Base-by-base conservation (phyloP, 1,139 yeast genomes). In the Taiozyma sp. region DNA sequence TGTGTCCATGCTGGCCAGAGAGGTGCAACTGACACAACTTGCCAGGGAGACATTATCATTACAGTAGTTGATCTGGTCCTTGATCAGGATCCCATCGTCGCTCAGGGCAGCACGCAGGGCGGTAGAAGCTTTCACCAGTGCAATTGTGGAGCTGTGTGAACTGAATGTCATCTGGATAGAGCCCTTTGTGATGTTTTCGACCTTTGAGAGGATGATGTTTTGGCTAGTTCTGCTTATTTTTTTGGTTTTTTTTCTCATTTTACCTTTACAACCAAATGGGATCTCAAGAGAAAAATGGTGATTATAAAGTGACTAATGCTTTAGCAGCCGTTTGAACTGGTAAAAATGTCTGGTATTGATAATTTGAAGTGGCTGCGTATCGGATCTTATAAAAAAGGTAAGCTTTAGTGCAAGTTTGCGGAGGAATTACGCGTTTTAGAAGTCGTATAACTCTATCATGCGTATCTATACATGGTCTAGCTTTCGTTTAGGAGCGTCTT, bases 381-480 rank as follows among this genome's bases (percentile, higher is more conserved):
- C 7, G 36, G 3, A 32, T 14, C 2, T n/a, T 32, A 24, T 2
- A 32, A 14, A n/a, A 32, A 9, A 7, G 19, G 19, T 6, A 9
- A 2, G 5, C 19, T 8, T 8, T 19, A n/a, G 36, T 14, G 19
- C 36, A 32, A 32, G n/a, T 41, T 41, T 23, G 63, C 81, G 86
- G 81, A 66, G 14, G 75, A 70, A 14, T 77, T 73, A 83, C 84
- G 81, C 59, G 81, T 81, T 32, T 32, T 32, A 1, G 27, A 24
- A 30, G 19, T 32, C 36, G 19, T 32, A n/a, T 32, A 32, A n/a
- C 19, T 55, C 79, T 74, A 66, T 39, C n/a, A 80, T 81, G 85
- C 85, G 81, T 39, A 39, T 39, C 42, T 39, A 32, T 32, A 3
- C 36, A 32, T 32, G 16, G 19, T 32, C 41, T 38, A 22, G 13